phyloP scores from a whole-genome alignment of 1,284 basidiomycete genomes.

The Golubevia pallescens region DNA sequence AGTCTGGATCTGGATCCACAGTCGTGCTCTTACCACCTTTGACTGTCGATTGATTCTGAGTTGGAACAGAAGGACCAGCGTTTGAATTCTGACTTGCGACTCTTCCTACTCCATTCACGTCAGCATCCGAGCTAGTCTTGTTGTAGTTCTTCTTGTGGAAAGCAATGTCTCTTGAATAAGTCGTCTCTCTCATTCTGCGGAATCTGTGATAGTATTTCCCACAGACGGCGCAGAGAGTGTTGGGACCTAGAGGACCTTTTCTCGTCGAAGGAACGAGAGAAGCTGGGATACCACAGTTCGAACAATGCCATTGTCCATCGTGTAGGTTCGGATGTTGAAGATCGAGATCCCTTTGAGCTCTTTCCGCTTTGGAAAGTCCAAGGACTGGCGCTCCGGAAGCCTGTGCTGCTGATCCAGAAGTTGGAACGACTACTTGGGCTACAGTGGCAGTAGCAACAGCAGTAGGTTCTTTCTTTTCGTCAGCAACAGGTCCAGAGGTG shows the following conservation, averaged over 20 bases:
- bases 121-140: slow-evolving; percentile 25
- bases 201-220: slow-evolving; percentile 70
- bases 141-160: slow-evolving; percentile 38
- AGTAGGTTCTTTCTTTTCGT: too few relatives aligned
- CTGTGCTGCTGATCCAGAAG: too few relatives aligned
- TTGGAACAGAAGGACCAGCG: too few relatives aligned
- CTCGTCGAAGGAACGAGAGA: slow-evolving; percentile 67
- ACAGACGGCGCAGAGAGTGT: slow-evolving; percentile 87
- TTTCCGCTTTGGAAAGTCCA: too few relatives aligned
- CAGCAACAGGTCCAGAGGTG: slow-evolving; percentile 12
- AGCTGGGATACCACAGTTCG: slow-evolving; percentile 60
- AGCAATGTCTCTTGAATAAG: slow-evolving; percentile 50
- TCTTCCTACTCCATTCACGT: slow-evolving; percentile 17
- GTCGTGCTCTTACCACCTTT: too few relatives aligned
- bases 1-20: slow-evolving; percentile 11
- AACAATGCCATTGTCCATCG: slow-evolving; percentile 60
- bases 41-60: neutral
- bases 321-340: slow-evolving; percentile 55
- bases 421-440: too few relatives aligned
- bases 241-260: slow-evolving; percentile 87
- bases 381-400: too few relatives aligned
- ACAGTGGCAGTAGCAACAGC: too few relatives aligned
- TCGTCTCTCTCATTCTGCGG: slow-evolving; percentile 39
- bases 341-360: slow-evolving; percentile 27
- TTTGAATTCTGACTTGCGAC: too few relatives aligned